Evolutionary conservation across 2,329 filamentous ascomycete genomes (phyloP), one percentile per base, ranked within the genome.

Genomic region (Trichoderma atrobrunneum): DNA sequence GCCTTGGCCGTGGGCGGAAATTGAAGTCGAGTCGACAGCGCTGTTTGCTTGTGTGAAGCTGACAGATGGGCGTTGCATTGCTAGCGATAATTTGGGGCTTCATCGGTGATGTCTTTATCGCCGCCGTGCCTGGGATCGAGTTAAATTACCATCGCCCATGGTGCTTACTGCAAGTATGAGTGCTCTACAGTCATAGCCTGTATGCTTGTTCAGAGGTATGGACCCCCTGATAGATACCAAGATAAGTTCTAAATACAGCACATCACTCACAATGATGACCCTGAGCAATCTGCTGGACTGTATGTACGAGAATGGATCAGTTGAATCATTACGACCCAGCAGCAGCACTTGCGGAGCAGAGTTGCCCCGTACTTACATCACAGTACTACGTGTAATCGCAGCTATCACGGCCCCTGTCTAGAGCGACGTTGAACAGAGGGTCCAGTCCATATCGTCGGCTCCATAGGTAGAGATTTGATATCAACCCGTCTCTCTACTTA

Each of bases 1-100:
- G 57, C 64, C 51, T 51, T 54, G 43, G 36, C 64, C 64, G 64
- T 39, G 56, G 66, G 56, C 28, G 28, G 66, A 61, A 61, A 60
- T 26, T 60, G 26, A 28, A 51, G 43, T 51, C 43, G 43, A 51
- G n/a, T n/a, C 4, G 16, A 43, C 39, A 43, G 39, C 43, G 43
- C 43, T 51, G 43, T 51, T 48, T 51, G 43, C 43, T 21, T 21
- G 43, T 51, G 61, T 36, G 63, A 65, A 48, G 63, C 48, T 65
- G 63, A 54, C 43, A 21, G 64, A 67, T 34, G 7, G 30, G 36
- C 16, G 32, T 68, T 48, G 30, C 26, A 39, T 39, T n/a, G 28
- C 62, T 5, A 10, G 43, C 43, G n/a, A 51, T 21, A 32, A 64
- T 64, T 48, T 21, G 36, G 36, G n/a, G 16, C 39, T 26, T 43